Evolutionary conservation across 768 basidiomycete genomes (phyloP), one percentile per base, ranked within the genome.

Genomic region (Boletus tomentosulus): DNA sequence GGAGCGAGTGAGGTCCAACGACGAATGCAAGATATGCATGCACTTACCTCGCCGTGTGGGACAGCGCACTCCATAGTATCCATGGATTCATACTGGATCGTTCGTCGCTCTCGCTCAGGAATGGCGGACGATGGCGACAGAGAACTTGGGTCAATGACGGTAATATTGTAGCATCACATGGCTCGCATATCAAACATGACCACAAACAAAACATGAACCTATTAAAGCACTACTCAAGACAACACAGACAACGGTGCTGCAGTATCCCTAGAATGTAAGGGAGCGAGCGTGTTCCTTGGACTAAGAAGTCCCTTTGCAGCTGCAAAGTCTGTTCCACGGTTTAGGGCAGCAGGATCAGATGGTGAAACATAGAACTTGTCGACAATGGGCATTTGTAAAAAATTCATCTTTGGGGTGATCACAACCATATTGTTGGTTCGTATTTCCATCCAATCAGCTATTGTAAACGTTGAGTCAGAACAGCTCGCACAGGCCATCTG

Each of bases 381-480:
- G 43, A 90, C 74, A 65, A 98, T 97, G 2, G 96, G 96, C 59
- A 96, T 91, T 68, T 96, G 92, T 19, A 98, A 51, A 25, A 97
- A 70, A 66, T 98, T 98, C 83, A 96, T 93, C 77, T 92, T 93
- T 37, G 91, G 90, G 0, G 96, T 98, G 61, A 98, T 89, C 46
- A 97, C 85, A 24, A 93, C 86, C 87, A 98, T 89, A 58, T 91
- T 86, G 69, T 99, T 98, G 12, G 92, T 96, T 67, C 88, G 89
- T 64, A 99, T 95, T 70, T 98, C 97, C 87, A 98, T 95, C 97
- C 97, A 99, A 69, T 99, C 97, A 48, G 92, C 92, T 70, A 31
- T 46, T 16, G 35, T 22, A 22, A 38, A 24, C 7, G 9, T 41
- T 44, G 37, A 55, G 46, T 28, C 16, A n/a, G n/a, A 35, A 28